A percentile compares a stretch with the other conserved stretches of the same genome.
phyloP scores from a whole-genome alignment of 2,329 filamentous ascomycete species.

The Scortechinia acanthostroma region DNA sequence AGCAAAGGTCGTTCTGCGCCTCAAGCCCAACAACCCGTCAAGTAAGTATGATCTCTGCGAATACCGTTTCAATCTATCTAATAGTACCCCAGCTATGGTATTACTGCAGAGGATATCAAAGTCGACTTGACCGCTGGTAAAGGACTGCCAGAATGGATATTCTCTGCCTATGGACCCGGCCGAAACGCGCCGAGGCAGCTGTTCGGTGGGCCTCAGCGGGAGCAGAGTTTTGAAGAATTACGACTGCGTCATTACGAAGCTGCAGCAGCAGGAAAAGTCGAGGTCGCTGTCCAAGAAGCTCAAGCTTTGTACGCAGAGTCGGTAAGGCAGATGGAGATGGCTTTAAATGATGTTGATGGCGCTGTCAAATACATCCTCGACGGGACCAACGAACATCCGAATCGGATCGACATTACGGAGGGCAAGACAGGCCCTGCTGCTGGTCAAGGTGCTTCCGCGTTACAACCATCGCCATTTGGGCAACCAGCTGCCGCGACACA shows the following conservation, averaged over 20 bases:
- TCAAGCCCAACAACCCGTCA: not conserved
- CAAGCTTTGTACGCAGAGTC: not conserved
- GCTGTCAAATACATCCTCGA: slow-evolving; percentile 1
- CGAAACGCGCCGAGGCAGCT: not conserved
- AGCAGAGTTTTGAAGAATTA: not conserved
- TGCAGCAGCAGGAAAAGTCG: not conserved
- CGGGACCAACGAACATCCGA: not conserved
- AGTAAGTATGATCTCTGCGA: slow-evolving; percentile 1
- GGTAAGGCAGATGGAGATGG: not conserved
- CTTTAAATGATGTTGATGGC: not conserved
- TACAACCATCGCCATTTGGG: no score
- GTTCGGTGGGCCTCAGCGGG: not conserved
- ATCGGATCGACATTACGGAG: slow-evolving; percentile 1
- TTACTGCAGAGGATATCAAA: slow-evolving; percentile 1
- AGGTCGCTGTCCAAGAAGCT: not conserved
- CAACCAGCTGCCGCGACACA: no score
- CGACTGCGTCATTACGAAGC: slow-evolving; percentile 1
- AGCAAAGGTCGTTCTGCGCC: not conserved
- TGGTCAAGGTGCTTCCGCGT: not conserved
- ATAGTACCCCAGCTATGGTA: not conserved
- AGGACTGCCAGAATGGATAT: not conserved
- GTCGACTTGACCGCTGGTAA: slow-evolving; percentile 1
- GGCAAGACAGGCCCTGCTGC: not conserved
- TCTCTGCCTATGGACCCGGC: not conserved
- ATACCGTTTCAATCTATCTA: no score